Base-by-base conservation (phyloP, 1,139 yeast genomes). In the Suhomyces bokatorum region DNA sequence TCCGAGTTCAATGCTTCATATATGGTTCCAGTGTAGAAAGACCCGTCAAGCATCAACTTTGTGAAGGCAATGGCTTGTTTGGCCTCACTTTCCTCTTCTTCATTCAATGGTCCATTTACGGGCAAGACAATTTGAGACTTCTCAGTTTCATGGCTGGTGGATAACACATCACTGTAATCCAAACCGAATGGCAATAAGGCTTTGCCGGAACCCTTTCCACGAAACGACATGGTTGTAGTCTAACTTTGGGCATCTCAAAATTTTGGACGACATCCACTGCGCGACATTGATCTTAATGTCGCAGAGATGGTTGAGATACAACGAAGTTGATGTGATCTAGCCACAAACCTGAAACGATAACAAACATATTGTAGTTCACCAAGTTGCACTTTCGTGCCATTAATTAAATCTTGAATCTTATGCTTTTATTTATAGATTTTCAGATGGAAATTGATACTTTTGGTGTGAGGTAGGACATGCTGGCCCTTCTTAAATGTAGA, bases 11-110 rank as follows among this genome's bases (percentile, higher is more conserved):
- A 44, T 15, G 57, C 59, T 48, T 68, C 64, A 28, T 53, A 35
- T 10, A 69, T 56, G 8, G 80, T 67, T 0, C 95, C 96, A 0
- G 95, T 81, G 59, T 73, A 86, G 50, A 90, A 85, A 0, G 95
- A 87, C 0, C 96, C 91, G 49, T 86, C 88, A 39, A 77, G 74
- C 59, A 89, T 73, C 20, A 80, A 66, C 26, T 74, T 75, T 35
- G 78, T 65, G 50, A 87, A 76, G 46, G 81, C 77, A 29, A 85
- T 75, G 46, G 83, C 78, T 53, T 84, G 90, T 40, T 80, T 76
- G 4, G 91, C 85, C 9, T 80, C 70, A n/a, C 73, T 68, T 45
- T 75, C 72, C 60, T 90, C 97, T 28, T 60, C 55, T 7, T 69
- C 67, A 3, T 77, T 75, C 24, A 83, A 66, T 4, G 82, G 75